phyloP scores from a whole-genome alignment of 441 rosid genomes.

The Corymbia citriodora region DNA sequence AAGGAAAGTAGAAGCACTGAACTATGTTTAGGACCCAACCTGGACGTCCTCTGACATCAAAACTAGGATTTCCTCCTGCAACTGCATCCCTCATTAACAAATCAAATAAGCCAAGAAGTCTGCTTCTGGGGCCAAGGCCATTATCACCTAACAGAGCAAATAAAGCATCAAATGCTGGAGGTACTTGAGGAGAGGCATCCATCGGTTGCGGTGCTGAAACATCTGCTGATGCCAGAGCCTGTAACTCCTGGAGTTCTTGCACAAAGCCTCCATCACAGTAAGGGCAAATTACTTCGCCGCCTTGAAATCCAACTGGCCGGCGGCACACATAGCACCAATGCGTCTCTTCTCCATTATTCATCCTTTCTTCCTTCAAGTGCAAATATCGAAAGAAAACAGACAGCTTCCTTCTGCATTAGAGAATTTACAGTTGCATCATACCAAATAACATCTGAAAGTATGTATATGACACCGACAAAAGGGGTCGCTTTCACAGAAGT shows the following conservation, averaged over 20 bases:
- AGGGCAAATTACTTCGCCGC: slow-evolving; percentile 7
- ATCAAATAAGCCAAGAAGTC: neutral
- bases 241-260: slow-evolving; percentile 13
- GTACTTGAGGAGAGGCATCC: neutral
- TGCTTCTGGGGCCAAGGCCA: neutral
- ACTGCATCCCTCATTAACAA: neutral
- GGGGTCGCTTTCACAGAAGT: neutral
- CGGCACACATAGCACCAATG: slow-evolving; percentile 16
- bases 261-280: slow-evolving; percentile 13
- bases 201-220: neutral
- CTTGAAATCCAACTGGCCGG: neutral
- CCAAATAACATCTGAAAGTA: neutral
- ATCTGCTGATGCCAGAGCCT: neutral
- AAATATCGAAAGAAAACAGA: neutral
- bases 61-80: slow-evolving; percentile 4
- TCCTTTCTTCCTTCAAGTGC: neutral
- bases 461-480: neutral
- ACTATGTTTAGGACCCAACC: neutral
- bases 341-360: neutral
- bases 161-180: neutral
- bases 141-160: slow-evolving; percentile 6
- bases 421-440: neutral
- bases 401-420: neutral
- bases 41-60: slow-evolving; percentile 10
- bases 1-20: neutral